Evolutionary conservation across 2,329 filamentous ascomycete genomes (phyloP).

Genomic region (Xylariaceae sp.): DNA sequence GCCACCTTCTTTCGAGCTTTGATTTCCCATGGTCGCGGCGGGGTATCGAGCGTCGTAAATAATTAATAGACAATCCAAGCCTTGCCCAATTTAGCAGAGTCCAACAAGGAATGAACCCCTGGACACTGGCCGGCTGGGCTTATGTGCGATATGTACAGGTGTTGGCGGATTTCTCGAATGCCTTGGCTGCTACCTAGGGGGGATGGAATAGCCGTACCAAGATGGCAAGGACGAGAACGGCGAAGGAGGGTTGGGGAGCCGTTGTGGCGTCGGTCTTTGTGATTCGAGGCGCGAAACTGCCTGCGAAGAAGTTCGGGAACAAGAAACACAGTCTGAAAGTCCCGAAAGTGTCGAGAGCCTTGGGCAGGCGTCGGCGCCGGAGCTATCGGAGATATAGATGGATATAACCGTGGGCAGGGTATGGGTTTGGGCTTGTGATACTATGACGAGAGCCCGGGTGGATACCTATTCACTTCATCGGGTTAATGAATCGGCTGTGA

Average conservation of each 20-base stretch:
- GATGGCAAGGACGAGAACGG: slow-evolving; percentile 45
- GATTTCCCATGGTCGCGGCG: slow-evolving; percentile 63
- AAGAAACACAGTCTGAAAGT: slow-evolving; percentile 10
- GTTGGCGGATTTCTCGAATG: slow-evolving; percentile 11
- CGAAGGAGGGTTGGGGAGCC: slow-evolving; percentile 42
- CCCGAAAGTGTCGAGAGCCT: slow-evolving; percentile 2
- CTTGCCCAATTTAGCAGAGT: slow-evolving; percentile 17
- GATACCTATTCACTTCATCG: slow-evolving; percentile 13
- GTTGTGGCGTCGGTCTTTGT: slow-evolving; percentile 49
- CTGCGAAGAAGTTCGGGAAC: slow-evolving; percentile 11
- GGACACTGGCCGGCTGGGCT: slow-evolving; percentile 26
- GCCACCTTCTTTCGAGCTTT: slow-evolving; percentile 60
- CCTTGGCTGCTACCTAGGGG: slow-evolving; percentile 43
- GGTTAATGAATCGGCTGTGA: not conserved
- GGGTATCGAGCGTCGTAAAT: not conserved
- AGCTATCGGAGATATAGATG: slow-evolving; percentile 26
- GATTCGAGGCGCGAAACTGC: slow-evolving; percentile 32
- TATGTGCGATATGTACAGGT: slow-evolving; percentile 8
- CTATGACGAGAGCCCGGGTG: slow-evolving; percentile 25
- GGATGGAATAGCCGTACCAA: slow-evolving; percentile 51
- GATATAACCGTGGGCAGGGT: slow-evolving; percentile 8
- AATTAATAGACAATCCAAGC: slow-evolving; percentile 10
- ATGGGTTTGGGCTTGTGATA: slow-evolving; percentile 24
- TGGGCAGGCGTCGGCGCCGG: slow-evolving; percentile 22
- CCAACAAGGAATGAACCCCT: slow-evolving; percentile 23